A percentile compares a stretch with the other conserved stretches of the same genome.
phyloP scores from a whole-genome alignment of 257 asterid species.

The Fraxinus excelsior region DNA sequence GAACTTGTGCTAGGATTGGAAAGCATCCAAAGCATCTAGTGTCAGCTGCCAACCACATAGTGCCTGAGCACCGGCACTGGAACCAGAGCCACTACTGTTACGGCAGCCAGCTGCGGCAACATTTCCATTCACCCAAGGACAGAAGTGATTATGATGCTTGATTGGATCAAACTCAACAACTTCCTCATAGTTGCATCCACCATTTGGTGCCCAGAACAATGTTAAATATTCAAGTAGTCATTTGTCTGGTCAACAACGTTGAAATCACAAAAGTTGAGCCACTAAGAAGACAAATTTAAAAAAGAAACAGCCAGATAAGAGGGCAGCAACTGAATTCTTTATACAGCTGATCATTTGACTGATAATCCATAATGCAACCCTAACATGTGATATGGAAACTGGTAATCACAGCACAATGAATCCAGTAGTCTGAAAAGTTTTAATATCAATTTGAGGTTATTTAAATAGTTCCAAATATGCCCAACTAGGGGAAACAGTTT shows the following conservation, averaged over 20 bases:
- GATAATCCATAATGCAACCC: conserved; percentile 12
- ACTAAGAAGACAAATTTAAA: conserved; percentile 6
- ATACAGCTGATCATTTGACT: conserved; percentile 14
- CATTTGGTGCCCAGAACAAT: conserved; percentile 72
- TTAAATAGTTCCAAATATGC: not conserved
- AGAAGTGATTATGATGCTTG: conserved; percentile 83
- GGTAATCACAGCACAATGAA: conserved; percentile 6
- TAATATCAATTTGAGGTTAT: not conserved
- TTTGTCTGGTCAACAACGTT: conserved; percentile 9
- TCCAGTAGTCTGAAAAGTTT: not conserved
- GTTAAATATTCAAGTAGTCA: conserved; percentile 28
- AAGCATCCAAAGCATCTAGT: conserved; percentile 90
- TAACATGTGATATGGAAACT: conserved; percentile 18
- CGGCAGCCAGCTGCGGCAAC: conserved; percentile 98
- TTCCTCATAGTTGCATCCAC: conserved; percentile 90
- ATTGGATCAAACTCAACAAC: conserved; percentile 92
- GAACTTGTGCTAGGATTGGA: conserved; percentile 87
- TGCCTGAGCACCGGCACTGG: conserved; percentile 71
- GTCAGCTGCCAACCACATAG: conserved; percentile 98
- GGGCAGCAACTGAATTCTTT: not conserved
- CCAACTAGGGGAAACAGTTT: not conserved
- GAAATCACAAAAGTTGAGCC: conserved; percentile 4
- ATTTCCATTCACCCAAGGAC: conserved; percentile 99
- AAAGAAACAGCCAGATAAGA: conserved; percentile 13
- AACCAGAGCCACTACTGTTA: conserved; percentile 76